phyloP scores from a whole-genome alignment of 2,329 filamentous ascomycete genomes.

The Diatrype stigma region DNA sequence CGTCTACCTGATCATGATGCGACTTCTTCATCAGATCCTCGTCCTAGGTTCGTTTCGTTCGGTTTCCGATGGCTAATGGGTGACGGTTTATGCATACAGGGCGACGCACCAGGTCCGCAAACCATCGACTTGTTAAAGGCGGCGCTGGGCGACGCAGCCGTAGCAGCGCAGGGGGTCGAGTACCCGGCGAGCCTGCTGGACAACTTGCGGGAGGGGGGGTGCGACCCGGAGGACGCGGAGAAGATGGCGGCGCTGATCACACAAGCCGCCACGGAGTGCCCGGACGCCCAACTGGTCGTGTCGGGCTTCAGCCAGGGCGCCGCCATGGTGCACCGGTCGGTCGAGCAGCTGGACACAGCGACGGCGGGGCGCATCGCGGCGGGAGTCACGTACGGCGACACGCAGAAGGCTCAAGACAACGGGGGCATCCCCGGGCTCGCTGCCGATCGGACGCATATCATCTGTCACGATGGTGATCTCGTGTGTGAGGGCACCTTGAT shows the following conservation, averaged over 20 bases:
- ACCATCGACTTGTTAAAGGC: slow-evolving; percentile 19
- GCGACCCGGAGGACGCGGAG: slow-evolving; percentile 27
- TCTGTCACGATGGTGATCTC: slow-evolving; percentile 45
- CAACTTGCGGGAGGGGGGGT: slow-evolving; percentile 24
- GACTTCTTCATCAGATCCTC: too few relatives aligned
- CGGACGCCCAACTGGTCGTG: slow-evolving; percentile 35
- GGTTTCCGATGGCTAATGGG: too few relatives aligned
- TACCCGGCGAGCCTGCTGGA: slow-evolving; percentile 20
- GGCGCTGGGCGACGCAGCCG: slow-evolving; percentile 11
- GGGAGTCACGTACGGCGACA: slow-evolving; percentile 40
- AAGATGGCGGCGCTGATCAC: slow-evolving; percentile 29
- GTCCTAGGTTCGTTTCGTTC: too few relatives aligned
- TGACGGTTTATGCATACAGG: slow-evolving; percentile 13
- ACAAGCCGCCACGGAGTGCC: slow-evolving; percentile 33
- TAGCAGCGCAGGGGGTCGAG: slow-evolving; percentile 23
- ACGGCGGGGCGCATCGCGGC: slow-evolving; percentile 30
- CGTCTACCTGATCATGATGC: neutral
- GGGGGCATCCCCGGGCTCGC: slow-evolving; percentile 29
- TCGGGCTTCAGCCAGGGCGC: slow-evolving; percentile 40
- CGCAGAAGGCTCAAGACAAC: slow-evolving; percentile 31
- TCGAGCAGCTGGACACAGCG: slow-evolving; percentile 25
- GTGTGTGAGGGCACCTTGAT: slow-evolving; percentile 45
- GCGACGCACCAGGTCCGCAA: slow-evolving; percentile 23
- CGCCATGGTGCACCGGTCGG: slow-evolving; percentile 38
- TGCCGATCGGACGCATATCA: slow-evolving; percentile 31